Base-by-base conservation (phyloP, 176 grass and related monocot species). In the Rhynchospora tenuis region DNA sequence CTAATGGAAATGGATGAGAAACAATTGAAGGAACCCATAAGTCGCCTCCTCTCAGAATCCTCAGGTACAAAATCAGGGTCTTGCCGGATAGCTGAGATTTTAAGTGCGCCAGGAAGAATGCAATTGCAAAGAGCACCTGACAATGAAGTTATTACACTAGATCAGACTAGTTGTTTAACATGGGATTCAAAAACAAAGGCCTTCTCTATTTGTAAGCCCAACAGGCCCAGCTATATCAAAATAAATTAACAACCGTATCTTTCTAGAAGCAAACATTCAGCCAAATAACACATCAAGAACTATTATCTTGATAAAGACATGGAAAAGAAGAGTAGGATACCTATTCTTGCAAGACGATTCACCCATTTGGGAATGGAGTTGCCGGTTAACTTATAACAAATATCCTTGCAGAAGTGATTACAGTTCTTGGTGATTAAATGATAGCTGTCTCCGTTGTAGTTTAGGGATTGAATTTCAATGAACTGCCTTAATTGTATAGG, bases 341-440 rank as follows among this genome's bases (percentile, higher is more conserved):
- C 95, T 90, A 98, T 93, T 86, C 90, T 90, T 45, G 95, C 95
- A 11, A 98, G 95, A 9, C 95, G 88, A 74, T 98, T 98, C 20
- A 98, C 95, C 95, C 95, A 95, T 84, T 90, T 95, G 51, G 95
- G 92, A 73, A 98, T 93, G 83, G 77, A 83, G 58, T 83, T 95
- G 2, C 95, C 89, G 3, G 95, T 98, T 84, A 98, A 85, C 85
- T 98, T 98, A 82, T 76, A 88, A 83, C 93, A 95, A 82, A 95
- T 90, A 79, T 98, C 95, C 79, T 95, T 93, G 86, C 95, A 98
- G 12, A 98, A 98, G 72, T 98, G 95, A 80, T 98, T 98, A 82
- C 95, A 98, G 61, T 98, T 98, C 87, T 98, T 98, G 15, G 71
- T 89, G 79, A 98, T 98, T 69, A 98, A 88, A 89, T 98, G 95